Conservation (phyloP, 257 asterid genomes). For the Ilex aquifolium region DNA sequence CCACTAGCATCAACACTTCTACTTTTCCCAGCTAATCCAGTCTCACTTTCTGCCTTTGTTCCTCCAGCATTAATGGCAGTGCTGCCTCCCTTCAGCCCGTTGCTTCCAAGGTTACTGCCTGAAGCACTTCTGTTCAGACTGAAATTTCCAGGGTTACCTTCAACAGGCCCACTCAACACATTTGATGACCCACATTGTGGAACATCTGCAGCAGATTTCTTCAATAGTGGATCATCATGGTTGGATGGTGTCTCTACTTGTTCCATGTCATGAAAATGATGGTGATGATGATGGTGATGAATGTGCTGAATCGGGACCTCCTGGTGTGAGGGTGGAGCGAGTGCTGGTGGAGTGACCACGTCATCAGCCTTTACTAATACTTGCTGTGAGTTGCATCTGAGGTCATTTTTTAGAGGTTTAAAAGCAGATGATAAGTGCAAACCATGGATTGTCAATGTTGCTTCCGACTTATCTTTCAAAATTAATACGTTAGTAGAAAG, state of each 20-base stretch:
- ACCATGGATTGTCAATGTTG: constrained; percentile 42
- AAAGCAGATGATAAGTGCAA: constrained; percentile 40
- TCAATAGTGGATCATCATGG: constrained; percentile 34
- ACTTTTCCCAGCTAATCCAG: constrained; percentile 48
- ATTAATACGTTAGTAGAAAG: constrained; percentile 20
- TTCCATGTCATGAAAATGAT: constrained; percentile 29
- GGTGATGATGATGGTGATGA: constrained; percentile 15
- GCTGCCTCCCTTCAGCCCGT: constrained; percentile 48
- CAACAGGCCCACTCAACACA: constrained; percentile 34
- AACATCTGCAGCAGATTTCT: constrained; percentile 41
- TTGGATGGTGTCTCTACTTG: constrained; percentile 23
- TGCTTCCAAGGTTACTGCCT: constrained; percentile 68
- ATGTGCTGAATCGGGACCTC: constrained; percentile 32
- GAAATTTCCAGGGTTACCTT: constrained; percentile 30
- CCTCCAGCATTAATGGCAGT: constrained; percentile 34
- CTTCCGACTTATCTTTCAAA: constrained; percentile 38
- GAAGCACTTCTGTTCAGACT: constrained; percentile 61
- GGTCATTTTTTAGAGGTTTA: constrained; percentile 39
- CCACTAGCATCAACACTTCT: constrained; percentile 51
- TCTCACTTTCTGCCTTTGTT: constrained; percentile 49
- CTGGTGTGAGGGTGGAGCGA: constrained; percentile 23
- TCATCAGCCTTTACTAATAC: constrained; percentile 27
- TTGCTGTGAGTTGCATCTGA: constrained; percentile 29
- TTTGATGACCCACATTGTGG: constrained; percentile 43
- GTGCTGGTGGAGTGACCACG: constrained; percentile 26